Conservation (phyloP, 2,329 filamentous ascomycete genomes). For the Emydomyces testavorans region DNA sequence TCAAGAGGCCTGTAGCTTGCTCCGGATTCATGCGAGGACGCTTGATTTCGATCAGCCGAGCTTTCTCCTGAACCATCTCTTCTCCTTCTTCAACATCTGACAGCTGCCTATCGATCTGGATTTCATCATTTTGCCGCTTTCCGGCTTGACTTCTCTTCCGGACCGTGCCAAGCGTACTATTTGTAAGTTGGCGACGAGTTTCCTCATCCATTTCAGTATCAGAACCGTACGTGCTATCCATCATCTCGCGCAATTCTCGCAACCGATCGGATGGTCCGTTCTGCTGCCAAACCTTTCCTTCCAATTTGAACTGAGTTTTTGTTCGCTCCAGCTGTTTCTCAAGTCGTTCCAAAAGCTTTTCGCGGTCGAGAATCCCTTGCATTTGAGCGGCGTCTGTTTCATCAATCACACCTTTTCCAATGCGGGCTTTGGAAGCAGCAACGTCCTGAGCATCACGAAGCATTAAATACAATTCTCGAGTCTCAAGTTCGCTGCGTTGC, state of each 20-base stretch:
- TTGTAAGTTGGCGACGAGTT: constrained; percentile 53
- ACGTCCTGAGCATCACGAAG: constrained; percentile 93
- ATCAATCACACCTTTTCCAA: constrained; percentile 39
- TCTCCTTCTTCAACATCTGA: constrained; percentile 45
- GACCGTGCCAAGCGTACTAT: constrained; percentile 63
- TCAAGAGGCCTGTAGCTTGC: constrained; percentile 55
- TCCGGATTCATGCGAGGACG: constrained; percentile 54
- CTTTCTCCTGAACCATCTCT: constrained; percentile 61
- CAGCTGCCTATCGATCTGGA: constrained; percentile 28
- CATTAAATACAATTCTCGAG: constrained; percentile 94
- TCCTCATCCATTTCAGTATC: constrained; percentile 40
- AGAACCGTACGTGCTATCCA: constrained; percentile 58
- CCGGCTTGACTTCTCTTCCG: constrained; percentile 41
- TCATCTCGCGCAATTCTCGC: constrained; percentile 82
- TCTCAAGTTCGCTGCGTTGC: constrained; percentile 91
- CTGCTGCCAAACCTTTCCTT: constrained; percentile 83
- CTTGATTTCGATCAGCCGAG: constrained; percentile 61
- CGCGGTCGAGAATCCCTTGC: constrained; percentile 86
- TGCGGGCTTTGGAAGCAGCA: constrained; percentile 65
- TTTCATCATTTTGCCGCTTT: constrained; percentile 29
- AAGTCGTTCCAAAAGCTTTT: constrained; percentile 81
- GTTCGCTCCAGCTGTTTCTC: constrained; percentile 93
- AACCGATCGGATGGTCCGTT: constrained; percentile 82
- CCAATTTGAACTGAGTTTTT: constrained; percentile 94
- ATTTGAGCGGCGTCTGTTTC: constrained; percentile 62